Base-by-base conservation (phyloP, 2,329 filamentous ascomycete genomes). In the Beauveria rudraprayagi region DNA sequence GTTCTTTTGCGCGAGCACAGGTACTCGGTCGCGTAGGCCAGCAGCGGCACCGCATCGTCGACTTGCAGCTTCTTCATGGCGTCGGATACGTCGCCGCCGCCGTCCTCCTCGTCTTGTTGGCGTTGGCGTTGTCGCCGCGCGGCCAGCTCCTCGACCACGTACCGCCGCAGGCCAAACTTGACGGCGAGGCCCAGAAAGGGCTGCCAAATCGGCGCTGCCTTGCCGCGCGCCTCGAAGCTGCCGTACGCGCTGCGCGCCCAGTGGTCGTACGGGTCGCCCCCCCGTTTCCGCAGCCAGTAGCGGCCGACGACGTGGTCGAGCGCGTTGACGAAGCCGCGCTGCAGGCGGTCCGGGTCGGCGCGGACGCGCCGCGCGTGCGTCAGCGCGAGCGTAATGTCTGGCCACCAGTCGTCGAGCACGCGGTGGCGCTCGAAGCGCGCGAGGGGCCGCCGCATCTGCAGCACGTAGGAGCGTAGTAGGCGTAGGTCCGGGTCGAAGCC, bases 331-430 rank as follows among this genome's bases (percentile, higher is more conserved):
- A 71, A 52, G 14, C n/a, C 30, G 3, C 59, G 62, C 56, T 67
- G 63, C 3, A 67, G 56, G 14, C 40, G 9, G 5, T 24, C 37
- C 1, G 65, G 55, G 22, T 72, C 69, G 1, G 64, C 61, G 2
- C 17, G 22, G 19, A 71, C 62, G 54, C 70, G 64, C 19, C 73
- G 65, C 5, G 73, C 71, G 51, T 75, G 73, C 0, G 73, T 70
- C 65, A 75, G 67, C n/a, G 73, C 71, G 1, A 75, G 67, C 0
- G 68, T 70, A 56, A 75, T 73, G 6, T 72, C 73, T 0, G 73
- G 73, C 50, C 72, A 75, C 73, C 73, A 75, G 46, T 75, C 73
- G 19, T 75, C 73, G 16, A 75, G 63, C 1, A 73, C 65, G 5
- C 73, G 72, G 22, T 75, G 73, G 44, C 70, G 71, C 56, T 75